phyloP scores from a whole-genome alignment of 257 asterid genomes.

The Eustoma russellianum region DNA sequence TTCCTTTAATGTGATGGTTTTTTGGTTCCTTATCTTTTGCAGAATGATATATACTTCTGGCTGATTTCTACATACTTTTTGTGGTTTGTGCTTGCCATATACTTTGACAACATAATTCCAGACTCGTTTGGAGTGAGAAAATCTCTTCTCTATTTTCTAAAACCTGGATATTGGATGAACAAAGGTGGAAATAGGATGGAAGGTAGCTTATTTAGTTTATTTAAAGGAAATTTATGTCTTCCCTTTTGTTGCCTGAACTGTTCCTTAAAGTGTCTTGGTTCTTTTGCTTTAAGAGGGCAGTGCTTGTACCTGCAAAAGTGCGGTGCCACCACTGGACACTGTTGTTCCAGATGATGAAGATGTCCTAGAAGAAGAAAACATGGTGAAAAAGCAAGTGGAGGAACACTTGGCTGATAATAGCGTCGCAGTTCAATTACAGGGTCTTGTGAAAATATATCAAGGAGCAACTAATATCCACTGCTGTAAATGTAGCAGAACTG shows the following conservation, averaged over 20 bases:
- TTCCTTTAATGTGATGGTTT: constrained; percentile 6
- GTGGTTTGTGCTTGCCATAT: constrained; percentile 74
- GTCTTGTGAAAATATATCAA: constrained; percentile 70
- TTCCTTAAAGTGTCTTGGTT: not conserved
- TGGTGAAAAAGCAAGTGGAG: constrained; percentile 52
- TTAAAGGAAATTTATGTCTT: not conserved
- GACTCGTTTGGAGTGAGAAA: constrained; percentile 78
- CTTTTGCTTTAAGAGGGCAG: constrained; percentile 49
- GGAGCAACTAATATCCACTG: constrained; percentile 60
- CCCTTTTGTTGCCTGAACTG: not conserved
- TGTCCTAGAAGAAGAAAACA: constrained; percentile 73
- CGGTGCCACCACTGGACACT: constrained; percentile 44
- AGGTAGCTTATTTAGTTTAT: constrained; percentile 36
- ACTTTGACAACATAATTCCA: constrained; percentile 78
- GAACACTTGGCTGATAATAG: constrained; percentile 37
- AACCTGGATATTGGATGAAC: constrained; percentile 81
- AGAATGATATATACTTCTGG: constrained; percentile 77
- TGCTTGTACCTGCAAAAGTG: constrained; percentile 60
- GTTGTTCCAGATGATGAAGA: constrained; percentile 70
- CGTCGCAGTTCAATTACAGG: constrained; percentile 74
- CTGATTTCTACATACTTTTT: constrained; percentile 45
- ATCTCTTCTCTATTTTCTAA: constrained; percentile 55
- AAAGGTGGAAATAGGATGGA: constrained; percentile 62
- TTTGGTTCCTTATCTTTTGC: constrained; percentile 16
- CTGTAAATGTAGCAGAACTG: constrained; percentile 64